Base-by-base conservation (phyloP, 2,329 filamentous ascomycete genomes). In the Monilinia polystroma region DNA sequence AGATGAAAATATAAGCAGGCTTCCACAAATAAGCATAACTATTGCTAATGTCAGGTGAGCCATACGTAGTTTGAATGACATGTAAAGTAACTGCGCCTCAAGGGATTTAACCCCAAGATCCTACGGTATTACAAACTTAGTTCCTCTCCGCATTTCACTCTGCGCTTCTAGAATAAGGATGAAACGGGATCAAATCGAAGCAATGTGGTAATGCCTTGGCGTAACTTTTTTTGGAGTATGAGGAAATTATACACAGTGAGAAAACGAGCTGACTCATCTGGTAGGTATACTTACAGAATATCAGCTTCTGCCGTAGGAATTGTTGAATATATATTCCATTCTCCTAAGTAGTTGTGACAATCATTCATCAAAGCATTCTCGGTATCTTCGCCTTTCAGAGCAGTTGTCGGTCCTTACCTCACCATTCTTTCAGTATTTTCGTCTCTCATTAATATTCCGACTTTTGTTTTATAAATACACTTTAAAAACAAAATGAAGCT, bases 361-460 rank as follows among this genome's bases (percentile, higher is more conserved):
- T 43, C 10, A n/a, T 35, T 14, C 10, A 32, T 63, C 18, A 47
- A 35, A 18, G 55, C 60, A 55, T 47, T 63, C 32, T 14, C 14
- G 18, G 8, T 11, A 26, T 55, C 20, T 43, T 55, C 23, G 47
- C 60, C 7, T 38, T 63, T 29, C 3, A 16, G 11, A 64, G 60
- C 60, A 64, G 32, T 32, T 43, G 51, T 47, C 60, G 29, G 60
- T 64, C 60, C 10, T 55, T 64, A 64, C 60, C 60, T 64, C 12
- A 32, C 16, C 26, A 43, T 55, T 29, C 23, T 18, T 43, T 47
- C 29, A n/a, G 20, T 18, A 32, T 6, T 35, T 32, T 32, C 23
- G 18, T 8, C 20, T 29, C 26, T 26, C 60, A 11, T 51, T 60
- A 32, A 32, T 51, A 10, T 35, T 35, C 8, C 43, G 16, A 35